Percentiles rank a stretch among this genome's conserved stretches.
Conservation (phyloP, 2,329 filamentous ascomycete species). For the Diaporthe caulivora region DNA sequence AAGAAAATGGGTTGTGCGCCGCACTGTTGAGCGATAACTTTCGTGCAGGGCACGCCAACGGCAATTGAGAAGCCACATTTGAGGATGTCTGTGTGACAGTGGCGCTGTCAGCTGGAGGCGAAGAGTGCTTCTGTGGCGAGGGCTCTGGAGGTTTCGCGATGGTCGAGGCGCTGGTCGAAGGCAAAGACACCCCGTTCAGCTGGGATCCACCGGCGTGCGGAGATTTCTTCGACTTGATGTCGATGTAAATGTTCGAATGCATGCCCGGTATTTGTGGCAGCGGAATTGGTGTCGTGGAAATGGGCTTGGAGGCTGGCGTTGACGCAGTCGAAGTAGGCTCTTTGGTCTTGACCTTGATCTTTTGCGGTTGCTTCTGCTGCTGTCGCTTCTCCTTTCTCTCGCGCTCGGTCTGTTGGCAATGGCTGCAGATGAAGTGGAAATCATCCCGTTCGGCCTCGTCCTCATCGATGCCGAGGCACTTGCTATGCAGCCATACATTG, state of each 20-base stretch:
- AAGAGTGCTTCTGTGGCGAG: constrained; percentile 39
- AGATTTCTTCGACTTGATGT: constrained; percentile 21
- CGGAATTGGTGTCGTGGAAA: constrained; percentile 41
- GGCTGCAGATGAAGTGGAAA: constrained; percentile 87
- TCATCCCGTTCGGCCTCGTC: constrained; percentile 84
- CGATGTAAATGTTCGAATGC: constrained; percentile 19
- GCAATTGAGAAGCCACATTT: constrained; percentile 1
- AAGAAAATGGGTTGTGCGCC: constrained; percentile 56
- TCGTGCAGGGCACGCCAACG: constrained; percentile 22
- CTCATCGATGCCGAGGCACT: constrained; percentile 85
- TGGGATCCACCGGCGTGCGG: constrained; percentile 19
- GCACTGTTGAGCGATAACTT: constrained; percentile 48
- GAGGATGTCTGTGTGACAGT: constrained; percentile 26
- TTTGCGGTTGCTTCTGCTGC: constrained; percentile 71
- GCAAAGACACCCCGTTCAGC: constrained; percentile 36
- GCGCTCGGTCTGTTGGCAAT: constrained; percentile 76
- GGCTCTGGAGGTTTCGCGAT: constrained; percentile 34
- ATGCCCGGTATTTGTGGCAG: constrained; percentile 37
- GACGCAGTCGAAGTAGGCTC: constrained; percentile 45
- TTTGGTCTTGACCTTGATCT: constrained; percentile 66
- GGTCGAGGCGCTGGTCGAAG: constrained; percentile 30
- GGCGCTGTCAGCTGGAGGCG: constrained; percentile 31
- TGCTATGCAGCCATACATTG: constrained; percentile 97
- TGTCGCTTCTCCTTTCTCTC: constrained; percentile 65
- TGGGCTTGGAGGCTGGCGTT: constrained; percentile 42